Evolutionary conservation across 768 basidiomycete species (phyloP).

Genomic region (Daedalea quercina): DNA sequence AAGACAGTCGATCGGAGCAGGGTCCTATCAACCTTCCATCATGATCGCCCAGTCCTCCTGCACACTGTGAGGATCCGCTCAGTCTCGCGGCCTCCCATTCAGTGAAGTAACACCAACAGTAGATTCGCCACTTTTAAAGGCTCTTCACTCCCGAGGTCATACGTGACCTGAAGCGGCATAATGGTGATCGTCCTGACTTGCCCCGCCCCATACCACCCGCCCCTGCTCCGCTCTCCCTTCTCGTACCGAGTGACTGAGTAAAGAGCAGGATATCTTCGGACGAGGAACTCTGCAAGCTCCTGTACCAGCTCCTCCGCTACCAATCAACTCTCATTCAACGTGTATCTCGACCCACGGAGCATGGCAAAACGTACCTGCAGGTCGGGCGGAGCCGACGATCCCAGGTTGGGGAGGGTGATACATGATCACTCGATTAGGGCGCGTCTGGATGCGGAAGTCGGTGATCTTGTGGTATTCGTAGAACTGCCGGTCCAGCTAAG

Average conservation of each 20-base stretch:
- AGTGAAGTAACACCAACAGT: constrained; percentile 38
- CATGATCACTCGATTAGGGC: constrained; percentile 40
- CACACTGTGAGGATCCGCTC: constrained; percentile 4
- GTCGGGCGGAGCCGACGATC: constrained; percentile 14
- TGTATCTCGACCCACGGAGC: background rate
- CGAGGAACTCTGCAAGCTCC: constrained; percentile 62
- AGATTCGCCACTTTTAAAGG: constrained; percentile 58
- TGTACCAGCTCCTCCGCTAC: constrained; percentile 61
- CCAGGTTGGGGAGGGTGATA: constrained; percentile 45
- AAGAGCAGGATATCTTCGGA: constrained; percentile 51
- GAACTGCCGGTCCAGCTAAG: constrained; percentile 56
- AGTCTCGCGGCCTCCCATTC: background rate
- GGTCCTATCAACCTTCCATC: constrained; percentile 5
- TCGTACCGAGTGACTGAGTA: constrained; percentile 40
- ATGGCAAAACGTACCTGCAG: constrained; percentile 9
- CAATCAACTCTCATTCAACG: background rate
- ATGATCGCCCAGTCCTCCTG: constrained; percentile 18
- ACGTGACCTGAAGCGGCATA: constrained; percentile 39
- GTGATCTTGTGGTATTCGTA: constrained; percentile 50
- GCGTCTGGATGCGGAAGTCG: constrained; percentile 43
- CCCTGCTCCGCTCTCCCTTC: constrained; percentile 11
- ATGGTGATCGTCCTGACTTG: constrained; percentile 49
- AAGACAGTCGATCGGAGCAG: background rate
- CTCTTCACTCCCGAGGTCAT: constrained; percentile 44
- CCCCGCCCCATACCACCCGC: constrained; percentile 34